These are phyloP conservation scores for Rhodotorula graminis DNA, from an alignment of 768 basidiomycete genomes.

Conservation along the genomic window DNA sequence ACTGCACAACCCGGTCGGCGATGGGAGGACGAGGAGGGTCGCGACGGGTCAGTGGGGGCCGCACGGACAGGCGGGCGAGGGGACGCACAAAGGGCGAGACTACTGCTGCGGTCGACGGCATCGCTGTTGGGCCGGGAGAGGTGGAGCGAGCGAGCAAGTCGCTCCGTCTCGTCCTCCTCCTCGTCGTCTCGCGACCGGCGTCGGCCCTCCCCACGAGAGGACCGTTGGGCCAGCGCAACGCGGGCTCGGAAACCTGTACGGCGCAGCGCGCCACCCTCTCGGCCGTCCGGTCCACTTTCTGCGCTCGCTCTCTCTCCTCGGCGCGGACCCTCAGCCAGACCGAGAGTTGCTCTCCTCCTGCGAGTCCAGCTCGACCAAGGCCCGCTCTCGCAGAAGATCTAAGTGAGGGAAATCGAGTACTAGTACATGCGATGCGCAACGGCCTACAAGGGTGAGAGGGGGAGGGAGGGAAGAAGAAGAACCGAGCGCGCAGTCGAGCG, in stretches of 20 bases:
- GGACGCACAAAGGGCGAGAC: slow-evolving; percentile 30
- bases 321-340: no score
- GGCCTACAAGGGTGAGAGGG: background rate
- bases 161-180: background rate
- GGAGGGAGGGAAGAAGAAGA: background rate
- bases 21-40: background rate
- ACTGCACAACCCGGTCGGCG: slow-evolving; percentile 10
- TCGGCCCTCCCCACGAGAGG: no score
- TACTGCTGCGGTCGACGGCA: slow-evolving; percentile 16
- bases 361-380: no score
- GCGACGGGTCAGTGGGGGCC: background rate
- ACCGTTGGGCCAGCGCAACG: no score
- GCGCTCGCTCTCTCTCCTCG: no score
- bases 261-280: no score
- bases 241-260: no score
- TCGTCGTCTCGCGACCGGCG: background rate
- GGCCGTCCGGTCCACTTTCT: no score
- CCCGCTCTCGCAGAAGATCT: no score
- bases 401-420: background rate
- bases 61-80: no score
- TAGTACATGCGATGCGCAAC: background rate
- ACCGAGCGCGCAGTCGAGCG: no score
- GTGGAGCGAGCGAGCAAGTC: background rate
- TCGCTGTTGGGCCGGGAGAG: background rate
- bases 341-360: no score